Evolutionary conservation across 1,284 basidiomycete species (phyloP).

Genomic region (Heterobasidion irregulare): DNA sequence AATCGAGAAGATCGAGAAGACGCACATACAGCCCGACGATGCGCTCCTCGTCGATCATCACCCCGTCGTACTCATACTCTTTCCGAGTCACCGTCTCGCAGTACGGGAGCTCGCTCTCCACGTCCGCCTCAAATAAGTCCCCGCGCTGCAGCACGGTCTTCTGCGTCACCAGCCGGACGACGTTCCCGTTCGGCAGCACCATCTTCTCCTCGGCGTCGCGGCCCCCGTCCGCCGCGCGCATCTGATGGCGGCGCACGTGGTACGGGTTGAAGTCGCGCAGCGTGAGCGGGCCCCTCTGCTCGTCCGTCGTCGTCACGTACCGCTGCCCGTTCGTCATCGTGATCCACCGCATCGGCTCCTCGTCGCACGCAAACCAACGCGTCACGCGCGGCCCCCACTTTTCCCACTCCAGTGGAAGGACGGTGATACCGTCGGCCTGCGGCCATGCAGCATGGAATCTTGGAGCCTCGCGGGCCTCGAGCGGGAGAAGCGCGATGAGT

Average conservation of each 20-base stretch:
- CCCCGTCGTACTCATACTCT: slow-evolving; percentile 26
- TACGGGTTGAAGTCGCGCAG: slow-evolving; percentile 34
- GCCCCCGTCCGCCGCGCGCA: background rate
- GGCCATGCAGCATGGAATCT: background rate
- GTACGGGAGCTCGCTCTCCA: slow-evolving; percentile 27
- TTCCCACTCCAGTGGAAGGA: slow-evolving; percentile 23
- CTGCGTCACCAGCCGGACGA: slow-evolving; percentile 5
- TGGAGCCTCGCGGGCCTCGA: background rate
- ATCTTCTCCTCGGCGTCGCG: slow-evolving; percentile 4
- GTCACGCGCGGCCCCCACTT: slow-evolving; percentile 34
- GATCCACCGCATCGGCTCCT: slow-evolving; percentile 35
- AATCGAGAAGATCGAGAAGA: background rate
- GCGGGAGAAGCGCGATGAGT: slow-evolving; percentile 16
- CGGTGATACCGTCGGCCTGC: background rate
- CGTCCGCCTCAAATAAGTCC: slow-evolving; percentile 20
- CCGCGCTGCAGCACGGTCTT: slow-evolving; percentile 10
- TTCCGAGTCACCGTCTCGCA: slow-evolving; percentile 20
- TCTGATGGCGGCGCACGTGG: slow-evolving; percentile 13
- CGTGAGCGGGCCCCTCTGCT: slow-evolving; percentile 14
- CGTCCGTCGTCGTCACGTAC: slow-evolving; percentile 20
- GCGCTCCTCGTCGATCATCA: slow-evolving; percentile 40
- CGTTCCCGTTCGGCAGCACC: slow-evolving; percentile 6
- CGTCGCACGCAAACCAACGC: slow-evolving; percentile 32
- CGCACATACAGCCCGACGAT: slow-evolving; percentile 34
- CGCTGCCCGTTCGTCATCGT: slow-evolving; percentile 40